A percentile compares a stretch with the other conserved stretches of the same genome.
phyloP scores from a whole-genome alignment of 768 basidiomycete species.

The Macrolepiota albuminosa region DNA sequence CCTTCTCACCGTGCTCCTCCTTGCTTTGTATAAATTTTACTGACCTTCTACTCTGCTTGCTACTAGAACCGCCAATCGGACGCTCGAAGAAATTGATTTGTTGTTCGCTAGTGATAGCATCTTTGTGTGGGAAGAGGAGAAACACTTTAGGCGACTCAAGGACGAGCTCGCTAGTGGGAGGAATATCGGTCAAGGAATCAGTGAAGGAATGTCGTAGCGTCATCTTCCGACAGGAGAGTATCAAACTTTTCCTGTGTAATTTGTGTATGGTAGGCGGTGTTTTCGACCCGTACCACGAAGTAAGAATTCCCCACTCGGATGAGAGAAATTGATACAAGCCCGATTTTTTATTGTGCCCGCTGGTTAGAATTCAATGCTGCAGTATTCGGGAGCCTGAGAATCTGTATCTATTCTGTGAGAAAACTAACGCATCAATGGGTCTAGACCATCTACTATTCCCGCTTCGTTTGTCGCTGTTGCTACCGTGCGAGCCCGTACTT shows the following conservation, averaged over 20 bases:
- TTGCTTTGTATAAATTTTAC: background rate
- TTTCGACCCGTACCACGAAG: no score
- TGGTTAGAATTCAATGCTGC: background rate
- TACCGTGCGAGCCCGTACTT: background rate
- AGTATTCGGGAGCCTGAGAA: background rate
- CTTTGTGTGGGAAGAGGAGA: conserved; percentile 41
- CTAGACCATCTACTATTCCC: background rate
- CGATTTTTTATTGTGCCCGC: background rate
- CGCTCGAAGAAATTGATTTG: conserved; percentile 41
- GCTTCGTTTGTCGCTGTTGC: background rate
- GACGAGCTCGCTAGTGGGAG: conserved; percentile 21
- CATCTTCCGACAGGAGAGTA: background rate
- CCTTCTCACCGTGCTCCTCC: background rate
- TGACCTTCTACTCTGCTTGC: background rate
- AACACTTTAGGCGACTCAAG: conserved; percentile 32
- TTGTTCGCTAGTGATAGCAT: conserved; percentile 40
- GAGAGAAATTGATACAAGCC: background rate
- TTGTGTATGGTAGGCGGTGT: background rate
- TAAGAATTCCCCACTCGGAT: background rate
- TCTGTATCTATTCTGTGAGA: background rate
- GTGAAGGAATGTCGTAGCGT: background rate
- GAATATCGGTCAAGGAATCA: conserved; percentile 15
- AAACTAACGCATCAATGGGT: background rate
- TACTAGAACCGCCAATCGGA: conserved; percentile 31
- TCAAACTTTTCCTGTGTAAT: background rate